phyloP scores from a whole-genome alignment of 805 yeast species.

The Vanderwaltozyma polyspora region DNA sequence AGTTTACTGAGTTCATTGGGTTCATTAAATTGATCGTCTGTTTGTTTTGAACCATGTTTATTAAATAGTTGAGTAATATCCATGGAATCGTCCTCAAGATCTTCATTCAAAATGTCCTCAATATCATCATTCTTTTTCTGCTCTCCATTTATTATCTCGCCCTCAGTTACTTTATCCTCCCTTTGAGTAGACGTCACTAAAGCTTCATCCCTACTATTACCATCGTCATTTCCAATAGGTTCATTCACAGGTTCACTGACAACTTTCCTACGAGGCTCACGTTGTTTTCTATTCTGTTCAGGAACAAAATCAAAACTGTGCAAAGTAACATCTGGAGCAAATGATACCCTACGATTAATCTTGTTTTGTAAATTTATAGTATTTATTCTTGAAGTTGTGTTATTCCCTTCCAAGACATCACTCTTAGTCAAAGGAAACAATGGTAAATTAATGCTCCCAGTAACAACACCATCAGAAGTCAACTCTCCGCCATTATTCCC shows the following conservation, averaged over 20 bases:
- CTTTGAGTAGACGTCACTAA: slow-evolving; percentile 8
- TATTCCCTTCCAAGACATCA: slow-evolving; percentile 16
- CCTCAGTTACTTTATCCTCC: background rate
- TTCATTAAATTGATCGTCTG: background rate
- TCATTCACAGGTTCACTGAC: too few species aligned
- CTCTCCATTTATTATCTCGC: too few species aligned
- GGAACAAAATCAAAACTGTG: slow-evolving; percentile 41
- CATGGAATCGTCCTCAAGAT: slow-evolving; percentile 12
- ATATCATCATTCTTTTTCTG: too few species aligned
- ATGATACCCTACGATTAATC: slow-evolving; percentile 48
- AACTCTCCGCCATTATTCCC: too few species aligned
- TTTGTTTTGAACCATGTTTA: slow-evolving; percentile 8
- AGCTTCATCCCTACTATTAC: background rate
- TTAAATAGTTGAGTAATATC: slow-evolving; percentile 15
- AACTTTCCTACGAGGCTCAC: slow-evolving; percentile 19
- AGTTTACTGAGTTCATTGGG: background rate
- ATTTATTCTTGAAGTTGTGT: slow-evolving; percentile 22
- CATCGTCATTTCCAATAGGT: background rate
- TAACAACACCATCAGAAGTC: too few species aligned
- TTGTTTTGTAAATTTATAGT: slow-evolving; percentile 10
- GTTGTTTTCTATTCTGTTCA: slow-evolving; percentile 5
- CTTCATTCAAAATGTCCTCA: background rate
- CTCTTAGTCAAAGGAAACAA: slow-evolving; percentile 2
- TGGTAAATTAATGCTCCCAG: slow-evolving; percentile 5
- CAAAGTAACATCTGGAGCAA: slow-evolving; percentile 64